These are phyloP conservation scores for Calonectria multiphialidica DNA, from an alignment of 2,329 filamentous ascomycete genomes.

Conservation along the genomic window DNA sequence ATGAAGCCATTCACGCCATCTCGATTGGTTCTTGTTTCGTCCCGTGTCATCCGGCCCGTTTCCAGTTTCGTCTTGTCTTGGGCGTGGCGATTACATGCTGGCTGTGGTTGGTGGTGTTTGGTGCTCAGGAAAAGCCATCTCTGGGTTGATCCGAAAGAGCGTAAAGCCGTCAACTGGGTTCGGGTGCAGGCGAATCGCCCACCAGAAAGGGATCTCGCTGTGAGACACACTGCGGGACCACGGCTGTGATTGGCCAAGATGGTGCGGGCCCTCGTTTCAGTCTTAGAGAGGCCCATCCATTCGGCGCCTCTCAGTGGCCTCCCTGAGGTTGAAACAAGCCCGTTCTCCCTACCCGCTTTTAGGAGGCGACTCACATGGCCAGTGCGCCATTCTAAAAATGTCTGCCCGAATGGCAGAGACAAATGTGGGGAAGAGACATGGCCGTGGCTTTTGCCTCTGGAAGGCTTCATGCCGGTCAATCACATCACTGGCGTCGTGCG, in stretches of 20 bases:
- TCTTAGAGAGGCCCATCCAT: slow-evolving; percentile 32
- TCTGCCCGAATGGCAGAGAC: background rate
- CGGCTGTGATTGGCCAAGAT: slow-evolving; percentile 17
- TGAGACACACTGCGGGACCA: slow-evolving; percentile 20
- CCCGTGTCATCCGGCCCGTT: slow-evolving; percentile 3
- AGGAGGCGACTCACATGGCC: slow-evolving; percentile 3
- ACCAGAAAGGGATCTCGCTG: background rate
- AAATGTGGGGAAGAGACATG: slow-evolving; percentile 10
- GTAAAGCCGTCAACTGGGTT: background rate
- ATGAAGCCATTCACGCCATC: background rate
- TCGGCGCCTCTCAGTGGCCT: slow-evolving; percentile 32
- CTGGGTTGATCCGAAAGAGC: background rate
- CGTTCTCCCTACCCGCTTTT: background rate
- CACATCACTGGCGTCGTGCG: background rate
- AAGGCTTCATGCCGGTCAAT: slow-evolving; percentile 1
- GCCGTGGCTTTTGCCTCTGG: background rate
- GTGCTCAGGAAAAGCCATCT: background rate
- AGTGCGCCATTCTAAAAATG: slow-evolving; percentile 42
- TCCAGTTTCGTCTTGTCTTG: background rate
- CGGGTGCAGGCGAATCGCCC: background rate
- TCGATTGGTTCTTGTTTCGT: slow-evolving; percentile 7
- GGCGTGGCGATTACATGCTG: background rate
- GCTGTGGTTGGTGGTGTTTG: background rate
- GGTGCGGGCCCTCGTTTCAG: slow-evolving; percentile 19
- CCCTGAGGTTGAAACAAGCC: slow-evolving; percentile 45